phyloP scores from a whole-genome alignment of 768 basidiomycete species.

The Gloeophyllum trabeum region DNA sequence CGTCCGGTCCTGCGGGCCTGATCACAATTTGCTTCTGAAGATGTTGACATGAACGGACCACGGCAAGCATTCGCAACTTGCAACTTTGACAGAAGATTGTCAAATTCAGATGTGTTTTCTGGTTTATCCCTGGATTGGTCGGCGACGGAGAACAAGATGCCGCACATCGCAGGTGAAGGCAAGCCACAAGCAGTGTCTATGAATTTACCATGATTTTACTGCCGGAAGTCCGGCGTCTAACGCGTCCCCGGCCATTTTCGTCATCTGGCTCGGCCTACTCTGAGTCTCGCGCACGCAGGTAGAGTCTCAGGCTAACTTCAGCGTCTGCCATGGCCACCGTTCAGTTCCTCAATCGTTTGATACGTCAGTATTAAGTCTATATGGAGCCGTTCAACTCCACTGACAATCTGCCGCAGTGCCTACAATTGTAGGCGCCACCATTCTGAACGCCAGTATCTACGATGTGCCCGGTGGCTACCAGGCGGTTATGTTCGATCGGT shows the following conservation, averaged over 20 bases:
- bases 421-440: constrained; percentile 32
- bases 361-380: no score
- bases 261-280: no score
- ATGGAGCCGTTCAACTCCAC: no score
- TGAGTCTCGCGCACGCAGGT: no score
- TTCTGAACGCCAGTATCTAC: constrained; percentile 40
- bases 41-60: constrained; percentile 27
- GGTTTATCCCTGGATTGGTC: constrained; percentile 7
- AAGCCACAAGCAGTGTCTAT: no score
- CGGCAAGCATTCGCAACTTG: constrained; percentile 42
- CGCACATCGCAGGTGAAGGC: no score
- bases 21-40: not conserved
- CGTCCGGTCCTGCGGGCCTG: constrained; percentile 49
- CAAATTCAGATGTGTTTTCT: constrained; percentile 10
- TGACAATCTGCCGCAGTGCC: constrained; percentile 40
- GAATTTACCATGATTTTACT: no score
- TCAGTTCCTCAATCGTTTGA: no score
- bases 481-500: constrained; percentile 98
- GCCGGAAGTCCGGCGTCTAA: no score
- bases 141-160: constrained; percentile 42
- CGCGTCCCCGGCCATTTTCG: no score
- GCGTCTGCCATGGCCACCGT: no score
- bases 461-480: constrained; percentile 74
- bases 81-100: constrained; percentile 21
- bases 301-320: no score